Percentiles rank a stretch among this genome's conserved stretches.
phyloP scores from a whole-genome alignment of 352 stramenopile genomes.

The Elongisporangium prolatum region DNA sequence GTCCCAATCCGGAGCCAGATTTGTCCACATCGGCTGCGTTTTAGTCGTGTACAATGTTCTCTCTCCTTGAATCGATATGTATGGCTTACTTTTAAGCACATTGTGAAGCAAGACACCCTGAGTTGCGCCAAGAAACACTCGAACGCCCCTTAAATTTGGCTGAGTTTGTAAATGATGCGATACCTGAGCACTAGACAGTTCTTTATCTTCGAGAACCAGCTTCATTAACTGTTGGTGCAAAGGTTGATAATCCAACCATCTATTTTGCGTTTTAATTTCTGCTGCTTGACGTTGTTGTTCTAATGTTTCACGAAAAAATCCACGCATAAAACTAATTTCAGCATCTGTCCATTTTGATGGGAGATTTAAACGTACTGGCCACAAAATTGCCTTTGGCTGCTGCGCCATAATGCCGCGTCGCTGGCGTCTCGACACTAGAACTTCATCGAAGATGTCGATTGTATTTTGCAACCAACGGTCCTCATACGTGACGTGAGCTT shows the following conservation, averaged over 20 bases:
- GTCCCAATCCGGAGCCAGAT: conserved; percentile 54
- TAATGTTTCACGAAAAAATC: conserved; percentile 29
- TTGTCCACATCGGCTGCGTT: conserved; percentile 43
- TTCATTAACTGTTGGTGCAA: conserved; percentile 40
- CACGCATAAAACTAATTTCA: conserved; percentile 30
- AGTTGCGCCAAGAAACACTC: conserved; percentile 41
- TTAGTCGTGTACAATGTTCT: conserved; percentile 22
- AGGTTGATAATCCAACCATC: conserved; percentile 39
- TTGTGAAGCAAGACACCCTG: conserved; percentile 30
- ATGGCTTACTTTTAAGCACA: conserved; percentile 43
- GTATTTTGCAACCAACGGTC: conserved; percentile 11
- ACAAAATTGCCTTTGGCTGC: not conserved
- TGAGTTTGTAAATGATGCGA: conserved; percentile 12
- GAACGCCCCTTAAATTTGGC: conserved; percentile 25
- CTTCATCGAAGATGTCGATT: conserved; percentile 21
- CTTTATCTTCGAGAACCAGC: conserved; percentile 8
- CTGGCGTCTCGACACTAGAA: conserved; percentile 8
- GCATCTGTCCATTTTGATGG: conserved; percentile 11
- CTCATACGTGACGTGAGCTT: conserved; percentile 8
- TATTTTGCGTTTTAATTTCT: conserved; percentile 1
- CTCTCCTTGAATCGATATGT: conserved; percentile 40
- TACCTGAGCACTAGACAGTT: not conserved
- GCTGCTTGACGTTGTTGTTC: not conserved
- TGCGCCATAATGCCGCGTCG: conserved; percentile 13
- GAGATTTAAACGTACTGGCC: not conserved